Percentiles rank a stretch among this genome's conserved stretches.
These are phyloP conservation scores for Phytopythium boreale DNA, from an alignment of 352 stramenopile species.

Conservation along the genomic window DNA sequence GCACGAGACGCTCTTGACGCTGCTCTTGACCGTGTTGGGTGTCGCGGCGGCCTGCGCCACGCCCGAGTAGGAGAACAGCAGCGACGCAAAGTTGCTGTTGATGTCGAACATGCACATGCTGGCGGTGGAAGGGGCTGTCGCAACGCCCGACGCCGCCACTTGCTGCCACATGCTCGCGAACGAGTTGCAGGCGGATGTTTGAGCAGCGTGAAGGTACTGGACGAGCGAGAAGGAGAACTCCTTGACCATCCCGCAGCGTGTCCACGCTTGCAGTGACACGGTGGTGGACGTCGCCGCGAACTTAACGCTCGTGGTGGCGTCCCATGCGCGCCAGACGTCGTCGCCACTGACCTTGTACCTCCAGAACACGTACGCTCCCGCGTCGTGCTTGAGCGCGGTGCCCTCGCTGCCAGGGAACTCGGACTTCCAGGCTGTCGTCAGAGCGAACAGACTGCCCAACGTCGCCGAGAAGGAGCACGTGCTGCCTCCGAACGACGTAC, in stretches of 20 bases:
- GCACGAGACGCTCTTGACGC: neutral
- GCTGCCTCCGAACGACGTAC: neutral
- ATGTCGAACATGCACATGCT: neutral
- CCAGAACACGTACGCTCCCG: conserved; percentile 35
- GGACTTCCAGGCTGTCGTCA: conserved; percentile 4
- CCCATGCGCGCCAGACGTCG: conserved; percentile 12
- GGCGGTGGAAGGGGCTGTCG: neutral
- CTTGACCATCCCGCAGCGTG: conserved; percentile 6
- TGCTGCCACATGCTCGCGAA: conserved; percentile 1
- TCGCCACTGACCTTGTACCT: conserved; percentile 27
- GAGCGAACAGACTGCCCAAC: conserved; percentile 7
- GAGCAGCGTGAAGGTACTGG: no score
- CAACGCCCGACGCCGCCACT: neutral
- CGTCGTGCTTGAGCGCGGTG: neutral
- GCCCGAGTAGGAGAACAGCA: neutral
- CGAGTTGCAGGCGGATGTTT: no score
- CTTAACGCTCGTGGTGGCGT: conserved; percentile 5
- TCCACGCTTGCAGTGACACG: conserved; percentile 28
- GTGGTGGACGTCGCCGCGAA: conserved; percentile 26
- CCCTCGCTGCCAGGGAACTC: neutral
- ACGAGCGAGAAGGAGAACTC: no score
- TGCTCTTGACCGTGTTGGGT: neutral
- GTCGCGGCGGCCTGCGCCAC: neutral
- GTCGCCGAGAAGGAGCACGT: neutral
- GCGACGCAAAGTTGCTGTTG: neutral